Evolutionary conservation across 1,284 basidiomycete species (phyloP).

Genomic region (Cryptococcus sp.): DNA sequence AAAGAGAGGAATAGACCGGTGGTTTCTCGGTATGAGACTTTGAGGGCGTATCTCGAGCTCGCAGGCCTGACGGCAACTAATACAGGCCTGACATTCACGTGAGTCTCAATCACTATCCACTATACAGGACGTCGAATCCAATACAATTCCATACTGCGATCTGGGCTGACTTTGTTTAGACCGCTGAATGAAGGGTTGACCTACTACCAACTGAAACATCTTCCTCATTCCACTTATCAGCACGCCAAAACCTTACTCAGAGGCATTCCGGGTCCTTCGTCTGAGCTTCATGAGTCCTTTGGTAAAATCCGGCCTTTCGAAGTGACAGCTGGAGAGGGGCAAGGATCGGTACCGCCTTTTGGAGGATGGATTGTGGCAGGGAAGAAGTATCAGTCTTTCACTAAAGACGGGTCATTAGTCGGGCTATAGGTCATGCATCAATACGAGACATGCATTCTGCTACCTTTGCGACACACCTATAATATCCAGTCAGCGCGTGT

Average conservation of each 20-base stretch:
- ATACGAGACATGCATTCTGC: too few species aligned
- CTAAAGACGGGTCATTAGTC: neutral
- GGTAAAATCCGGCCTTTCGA: conserved; percentile 9
- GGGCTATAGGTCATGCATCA: neutral
- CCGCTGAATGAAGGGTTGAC: conserved; percentile 18
- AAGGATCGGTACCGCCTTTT: conserved; percentile 47
- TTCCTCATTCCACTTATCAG: conserved; percentile 48
- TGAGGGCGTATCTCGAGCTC: conserved; percentile 47
- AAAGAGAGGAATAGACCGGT: conserved; percentile 23
- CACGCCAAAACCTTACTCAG: conserved; percentile 52
- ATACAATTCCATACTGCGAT: neutral
- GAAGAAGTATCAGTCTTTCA: conserved; percentile 54
- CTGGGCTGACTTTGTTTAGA: neutral
- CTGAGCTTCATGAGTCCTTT: conserved; percentile 4
- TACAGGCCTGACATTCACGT: neutral
- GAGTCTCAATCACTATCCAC: neutral
- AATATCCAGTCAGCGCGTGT: too few species aligned
- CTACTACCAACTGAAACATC: conserved; percentile 48
- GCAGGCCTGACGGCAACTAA: conserved; percentile 10
- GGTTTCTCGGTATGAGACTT: conserved; percentile 45
- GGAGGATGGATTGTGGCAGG: conserved; percentile 61
- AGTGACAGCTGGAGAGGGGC: neutral
- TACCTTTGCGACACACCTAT: too few species aligned
- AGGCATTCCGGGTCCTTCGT: conserved; percentile 32
- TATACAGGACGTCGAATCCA: neutral